phyloP scores from a whole-genome alignment of 352 stramenopile genomes.

The Phytopythium kandeliae region DNA sequence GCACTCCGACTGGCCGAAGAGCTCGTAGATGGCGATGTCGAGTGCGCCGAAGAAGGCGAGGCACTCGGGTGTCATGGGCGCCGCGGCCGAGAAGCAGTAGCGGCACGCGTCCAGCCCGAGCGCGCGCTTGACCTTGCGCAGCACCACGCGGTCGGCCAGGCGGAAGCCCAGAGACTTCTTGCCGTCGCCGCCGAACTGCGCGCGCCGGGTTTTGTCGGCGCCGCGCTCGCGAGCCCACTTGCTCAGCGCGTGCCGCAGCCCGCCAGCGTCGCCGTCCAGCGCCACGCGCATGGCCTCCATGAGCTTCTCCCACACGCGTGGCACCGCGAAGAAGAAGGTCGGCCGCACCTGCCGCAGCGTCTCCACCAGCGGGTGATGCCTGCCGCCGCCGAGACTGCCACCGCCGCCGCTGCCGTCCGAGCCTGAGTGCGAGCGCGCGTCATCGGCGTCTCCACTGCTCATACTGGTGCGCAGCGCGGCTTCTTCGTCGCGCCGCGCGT shows the following conservation, averaged over 20 bases:
- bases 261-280: slow-evolving; percentile 12
- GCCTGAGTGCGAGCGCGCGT: too few species aligned
- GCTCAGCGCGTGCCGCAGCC: slow-evolving; percentile 80
- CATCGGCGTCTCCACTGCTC: background rate
- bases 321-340: slow-evolving; percentile 81
- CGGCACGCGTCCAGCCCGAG: slow-evolving; percentile 80
- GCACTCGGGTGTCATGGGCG: slow-evolving; percentile 45
- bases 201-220: slow-evolving; percentile 43
- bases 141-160: slow-evolving; percentile 78
- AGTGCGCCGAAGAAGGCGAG: slow-evolving; percentile 89
- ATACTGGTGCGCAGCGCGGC: slow-evolving; percentile 48
- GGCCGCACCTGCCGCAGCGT: slow-evolving; percentile 62
- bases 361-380: slow-evolving; percentile 30
- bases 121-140: slow-evolving; percentile 71
- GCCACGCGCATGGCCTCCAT: slow-evolving; percentile 72
- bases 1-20: slow-evolving; percentile 90
- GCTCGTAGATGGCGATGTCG: slow-evolving; percentile 92
- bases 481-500: slow-evolving; percentile 26
- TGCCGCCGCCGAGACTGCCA: background rate
- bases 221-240: slow-evolving; percentile 79
- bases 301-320: slow-evolving; percentile 86
- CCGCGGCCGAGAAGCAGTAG: slow-evolving; percentile 82
- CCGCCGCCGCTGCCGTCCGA: background rate
- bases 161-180: slow-evolving; percentile 61
- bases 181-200: slow-evolving; percentile 60